Conservation (phyloP, 139 green algal species). For the Marvania coccoides region DNA sequence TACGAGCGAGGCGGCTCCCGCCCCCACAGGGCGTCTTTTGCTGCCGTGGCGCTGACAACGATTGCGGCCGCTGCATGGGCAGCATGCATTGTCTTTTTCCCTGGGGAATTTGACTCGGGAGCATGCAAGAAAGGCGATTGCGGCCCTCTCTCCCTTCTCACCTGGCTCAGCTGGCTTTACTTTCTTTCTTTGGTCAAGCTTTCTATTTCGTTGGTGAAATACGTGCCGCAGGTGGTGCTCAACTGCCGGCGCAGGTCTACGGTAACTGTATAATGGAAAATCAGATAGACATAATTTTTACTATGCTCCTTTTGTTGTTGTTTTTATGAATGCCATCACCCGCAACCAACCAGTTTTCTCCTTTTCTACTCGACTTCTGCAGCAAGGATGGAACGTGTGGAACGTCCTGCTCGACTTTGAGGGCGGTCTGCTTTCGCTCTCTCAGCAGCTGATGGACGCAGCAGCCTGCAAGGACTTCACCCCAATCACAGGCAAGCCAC, state of each 20-base stretch:
- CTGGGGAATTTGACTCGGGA: no score
- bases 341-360: no score
- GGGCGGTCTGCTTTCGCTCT: constrained; percentile 42
- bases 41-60: constrained; percentile 21
- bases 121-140: no score
- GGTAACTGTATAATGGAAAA: no score
- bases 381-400: constrained; percentile 23
- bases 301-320: no score
- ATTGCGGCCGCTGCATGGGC: neutral
- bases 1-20: no score
- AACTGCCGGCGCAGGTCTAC: constrained; percentile 46
- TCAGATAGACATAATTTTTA: no score
- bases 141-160: neutral
- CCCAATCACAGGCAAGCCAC: constrained; percentile 23
- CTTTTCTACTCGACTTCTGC: no score
- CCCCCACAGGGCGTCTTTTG: no score
- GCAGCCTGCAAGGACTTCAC: constrained; percentile 23
- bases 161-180: constrained; percentile 39
- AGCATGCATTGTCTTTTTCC: no score
- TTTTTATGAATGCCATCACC: no score
- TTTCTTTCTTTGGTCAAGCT: constrained; percentile 51
- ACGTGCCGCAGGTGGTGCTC: constrained; percentile 46
- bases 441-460: constrained; percentile 41
- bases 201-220: constrained; percentile 49
- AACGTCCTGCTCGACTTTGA: constrained; percentile 51